Base-by-base conservation (phyloP, 2,329 filamentous ascomycete genomes). In the Berkeleyomyces rouxiae region DNA sequence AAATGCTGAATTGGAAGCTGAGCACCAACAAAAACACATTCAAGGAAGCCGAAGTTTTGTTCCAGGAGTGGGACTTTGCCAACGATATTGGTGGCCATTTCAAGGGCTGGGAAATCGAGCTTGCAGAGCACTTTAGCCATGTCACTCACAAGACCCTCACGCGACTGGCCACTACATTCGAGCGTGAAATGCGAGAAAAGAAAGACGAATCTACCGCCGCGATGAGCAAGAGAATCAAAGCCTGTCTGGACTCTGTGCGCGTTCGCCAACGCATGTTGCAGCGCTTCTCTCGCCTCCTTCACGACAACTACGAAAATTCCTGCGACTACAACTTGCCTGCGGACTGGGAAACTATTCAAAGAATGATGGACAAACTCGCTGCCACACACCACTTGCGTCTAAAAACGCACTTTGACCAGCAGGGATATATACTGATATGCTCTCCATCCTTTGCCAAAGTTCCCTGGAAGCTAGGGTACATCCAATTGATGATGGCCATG, bases 1-100 rank as follows among this genome's bases (percentile, higher is more conserved):
- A 92, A 72, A 91, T 99, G 82, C 78, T 99, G 53, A 96, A 97
- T 71, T 97, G 91, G 90, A 97, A 97, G 73, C 78, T 99, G 61
- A 91, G 88, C 68, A 89, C 90, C 63, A 97, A 97, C 77, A 97
- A 96, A 73, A 99, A 97, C 74, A 96, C 91, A 0, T 99, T 99
- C 80, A 97, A 97, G 71, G 93, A 99, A 73, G 93, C 93, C 5
- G 93, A 99, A 77, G 87, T 99, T 67, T 76, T 99, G 58, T 95
- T 96, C 71, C 90, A 96, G 69, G 93, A 99, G 74, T 99, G 93
- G 93, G 90, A 90, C 63, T 97, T 97, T 70, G 95, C 88, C 61
- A 97, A 97, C 70, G 85, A 91, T 68, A 89, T 99, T 63, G 93
- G 92, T 36, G 83, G 88, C 58, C 87, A 93, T 71, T 80, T 99